Evolutionary conservation across 2,329 filamentous ascomycete species (phyloP), one percentile per base, ranked within the genome.

Genomic region (Fusarium sarcochroum): DNA sequence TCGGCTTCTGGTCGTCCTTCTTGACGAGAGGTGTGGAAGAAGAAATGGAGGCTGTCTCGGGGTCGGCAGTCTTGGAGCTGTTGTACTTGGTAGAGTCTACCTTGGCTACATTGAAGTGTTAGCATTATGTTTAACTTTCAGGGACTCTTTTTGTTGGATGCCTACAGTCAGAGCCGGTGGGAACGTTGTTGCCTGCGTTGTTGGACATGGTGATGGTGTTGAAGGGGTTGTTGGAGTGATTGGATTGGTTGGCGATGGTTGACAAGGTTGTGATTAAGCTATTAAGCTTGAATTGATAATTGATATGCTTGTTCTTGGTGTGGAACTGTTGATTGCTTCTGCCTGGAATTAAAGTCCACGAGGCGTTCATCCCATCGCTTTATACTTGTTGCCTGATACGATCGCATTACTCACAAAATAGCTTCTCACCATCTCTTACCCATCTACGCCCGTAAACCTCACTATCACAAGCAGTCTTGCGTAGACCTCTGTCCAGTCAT

Each of bases 11-110:
- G 15, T 67, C 66, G 15, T 59, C 60, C 18, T 68, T 57, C 65
- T 70, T 70, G 35, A 75, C 65, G 17, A 74, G 55, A n/a, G 73
- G 61, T 0, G 73, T 34, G n/a, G 68, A 62, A 14, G 74, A 74
- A 14, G 73, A 73, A 41, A 76, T 57, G 14, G 74, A 76, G 20
- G 71, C 71, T 18, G 71, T 74, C 53, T 76, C 74, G 10, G 67
- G 57, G 40, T 75, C 63, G 14, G 32, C 48, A 41, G 55, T 32
- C 21, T 64, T 70, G 23, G 56, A 37, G 34, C 47, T 60, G 37
- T 34, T 46, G 40, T 65, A 61, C 41, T 67, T 65, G 11, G 63
- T 51, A 20, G 63, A 32, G 32, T 54, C 55, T 37, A 54, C 53
- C n/a, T 64, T 50, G 15, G 60, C 72, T 73, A 35, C 1, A 23